phyloP scores from a whole-genome alignment of 371 early-diverging fungal species.

The Batkoa obscura region DNA sequence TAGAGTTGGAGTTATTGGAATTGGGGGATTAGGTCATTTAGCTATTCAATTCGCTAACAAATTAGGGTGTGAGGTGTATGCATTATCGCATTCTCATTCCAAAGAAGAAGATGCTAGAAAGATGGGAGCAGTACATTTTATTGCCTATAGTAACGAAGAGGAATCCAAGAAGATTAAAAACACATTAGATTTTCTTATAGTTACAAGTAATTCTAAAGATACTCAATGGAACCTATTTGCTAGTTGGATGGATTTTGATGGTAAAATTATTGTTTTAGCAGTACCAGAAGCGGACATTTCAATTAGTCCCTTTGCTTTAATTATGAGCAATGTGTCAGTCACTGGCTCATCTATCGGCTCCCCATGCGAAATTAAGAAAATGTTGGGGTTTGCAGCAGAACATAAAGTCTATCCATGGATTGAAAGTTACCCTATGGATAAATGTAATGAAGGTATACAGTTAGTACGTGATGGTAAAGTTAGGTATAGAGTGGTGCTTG shows the following conservation, averaged over 20 bases:
- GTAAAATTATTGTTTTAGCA: constrained; percentile 38
- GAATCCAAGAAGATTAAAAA: constrained; percentile 9
- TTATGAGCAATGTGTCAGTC: constrained; percentile 23
- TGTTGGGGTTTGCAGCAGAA: constrained; percentile 48
- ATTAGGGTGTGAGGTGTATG: constrained; percentile 39
- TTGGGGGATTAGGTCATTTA: constrained; percentile 56
- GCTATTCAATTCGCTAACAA: constrained; percentile 40
- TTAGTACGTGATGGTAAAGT: not conserved
- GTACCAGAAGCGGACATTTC: constrained; percentile 36
- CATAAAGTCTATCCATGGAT: constrained; percentile 43
- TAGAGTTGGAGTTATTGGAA: constrained; percentile 41
- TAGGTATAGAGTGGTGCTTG: constrained; percentile 1
- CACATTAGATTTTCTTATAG: constrained; percentile 26
- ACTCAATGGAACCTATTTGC: constrained; percentile 27
- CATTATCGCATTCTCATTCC: constrained; percentile 23
- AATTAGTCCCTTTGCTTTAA: constrained; percentile 20
- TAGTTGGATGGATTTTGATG: constrained; percentile 26
- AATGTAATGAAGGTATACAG: constrained; percentile 24
- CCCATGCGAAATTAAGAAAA: constrained; percentile 25
- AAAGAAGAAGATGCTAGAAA: constrained; percentile 42
- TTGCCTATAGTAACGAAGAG: constrained; percentile 17
- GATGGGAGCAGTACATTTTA: constrained; percentile 42
- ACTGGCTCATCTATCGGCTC: constrained; percentile 54
- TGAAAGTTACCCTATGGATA: constrained; percentile 31
- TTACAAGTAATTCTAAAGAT: constrained; percentile 25